Percentiles rank a stretch among this genome's conserved stretches.
These are phyloP conservation scores for Thelephora terrestris DNA, from an alignment of 1,284 basidiomycete genomes.

Conservation along the genomic window DNA sequence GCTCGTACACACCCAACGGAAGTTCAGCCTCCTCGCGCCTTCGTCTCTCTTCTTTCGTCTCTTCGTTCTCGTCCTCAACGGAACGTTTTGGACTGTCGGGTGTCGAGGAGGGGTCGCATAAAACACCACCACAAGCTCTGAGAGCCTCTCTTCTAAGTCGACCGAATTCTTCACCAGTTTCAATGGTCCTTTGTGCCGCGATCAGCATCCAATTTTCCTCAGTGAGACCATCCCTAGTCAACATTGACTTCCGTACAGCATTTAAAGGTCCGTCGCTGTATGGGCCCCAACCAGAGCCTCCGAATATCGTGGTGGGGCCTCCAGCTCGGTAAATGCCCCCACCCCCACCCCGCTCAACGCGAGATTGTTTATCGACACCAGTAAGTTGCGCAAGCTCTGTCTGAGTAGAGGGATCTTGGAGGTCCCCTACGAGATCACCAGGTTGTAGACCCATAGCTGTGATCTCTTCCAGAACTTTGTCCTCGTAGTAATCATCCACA, in stretches of 20 bases:
- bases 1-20: conserved; percentile 61
- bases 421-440: conserved; percentile 69
- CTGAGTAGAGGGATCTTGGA: conserved; percentile 54
- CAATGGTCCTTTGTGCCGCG: conserved; percentile 54
- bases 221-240: conserved; percentile 64
- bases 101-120: conserved; percentile 15
- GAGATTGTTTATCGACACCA: conserved; percentile 27
- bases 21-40: conserved; percentile 24
- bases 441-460: conserved; percentile 62
- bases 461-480: conserved; percentile 64
- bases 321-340: conserved; percentile 70
- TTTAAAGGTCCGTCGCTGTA: conserved; percentile 77
- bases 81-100: conserved; percentile 6
- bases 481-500: conserved; percentile 93
- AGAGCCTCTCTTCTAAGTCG: conserved; percentile 51
- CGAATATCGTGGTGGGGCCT: conserved; percentile 83
- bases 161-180: conserved; percentile 55
- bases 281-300: conserved; percentile 70
- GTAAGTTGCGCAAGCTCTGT: conserved; percentile 35
- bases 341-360: conserved; percentile 27
- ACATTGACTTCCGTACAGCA: conserved; percentile 62
- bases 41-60: conserved; percentile 21
- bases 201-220: conserved; percentile 87
- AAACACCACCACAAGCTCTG: conserved; percentile 32
- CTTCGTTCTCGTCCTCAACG: conserved; percentile 11